Evolutionary conservation across 2,329 filamentous ascomycete genomes (phyloP).

Genomic region (Penicillium hordei): DNA sequence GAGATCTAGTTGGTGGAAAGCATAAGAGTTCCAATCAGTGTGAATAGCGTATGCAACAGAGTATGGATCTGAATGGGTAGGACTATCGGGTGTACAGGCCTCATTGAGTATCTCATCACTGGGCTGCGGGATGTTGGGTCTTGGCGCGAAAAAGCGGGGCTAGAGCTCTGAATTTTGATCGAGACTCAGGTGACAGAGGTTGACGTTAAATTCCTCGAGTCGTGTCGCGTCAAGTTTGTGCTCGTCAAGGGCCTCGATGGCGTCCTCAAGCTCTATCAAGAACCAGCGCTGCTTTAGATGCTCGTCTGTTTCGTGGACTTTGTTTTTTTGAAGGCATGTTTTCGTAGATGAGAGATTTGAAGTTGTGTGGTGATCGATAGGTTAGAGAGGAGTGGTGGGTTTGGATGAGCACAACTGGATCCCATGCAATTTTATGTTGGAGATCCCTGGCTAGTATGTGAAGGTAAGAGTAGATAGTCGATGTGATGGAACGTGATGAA

Average conservation of each 20-base stretch:
- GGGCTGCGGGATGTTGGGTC: background rate
- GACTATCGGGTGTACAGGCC: background rate
- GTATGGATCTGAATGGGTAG: background rate
- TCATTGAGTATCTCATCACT: background rate
- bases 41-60: accelerated
- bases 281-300: background rate
- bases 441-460: background rate
- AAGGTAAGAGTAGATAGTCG: background rate
- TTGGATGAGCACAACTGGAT: background rate
- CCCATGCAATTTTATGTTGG: background rate
- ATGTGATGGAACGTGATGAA: background rate
- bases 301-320: background rate
- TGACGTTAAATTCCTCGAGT: background rate
- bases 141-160: background rate
- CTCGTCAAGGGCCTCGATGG: background rate
- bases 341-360: background rate
- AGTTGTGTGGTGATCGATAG: background rate
- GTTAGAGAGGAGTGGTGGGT: background rate
- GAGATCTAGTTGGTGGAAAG: background rate
- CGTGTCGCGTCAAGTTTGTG: background rate
- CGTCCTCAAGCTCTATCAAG: background rate
- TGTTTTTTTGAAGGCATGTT: background rate
- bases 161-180: background rate
- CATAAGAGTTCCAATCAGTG: accelerated
- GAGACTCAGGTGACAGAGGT: background rate